phyloP scores from a whole-genome alignment of 345 rosid species.

The Stellera chamaejasme region DNA sequence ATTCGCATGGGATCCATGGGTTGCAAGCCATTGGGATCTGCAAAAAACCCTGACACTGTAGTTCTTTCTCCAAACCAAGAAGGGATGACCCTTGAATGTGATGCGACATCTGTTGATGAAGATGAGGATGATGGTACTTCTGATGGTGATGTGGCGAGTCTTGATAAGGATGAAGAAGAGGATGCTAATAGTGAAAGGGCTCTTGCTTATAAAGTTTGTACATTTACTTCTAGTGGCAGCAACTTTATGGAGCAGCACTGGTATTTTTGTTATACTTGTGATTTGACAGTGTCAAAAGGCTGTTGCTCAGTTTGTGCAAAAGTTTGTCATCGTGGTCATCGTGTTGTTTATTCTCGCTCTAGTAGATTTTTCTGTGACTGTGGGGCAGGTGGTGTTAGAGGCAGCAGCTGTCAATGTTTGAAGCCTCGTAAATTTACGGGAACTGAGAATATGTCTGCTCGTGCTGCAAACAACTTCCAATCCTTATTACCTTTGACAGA shows the following conservation, averaged over 20 bases:
- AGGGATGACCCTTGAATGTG: conserved; percentile 76
- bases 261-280: conserved; percentile 99
- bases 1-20: conserved; percentile 33
- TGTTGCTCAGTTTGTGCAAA: conserved; percentile 98
- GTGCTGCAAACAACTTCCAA: conserved; percentile 50
- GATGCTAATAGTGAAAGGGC: conserved; percentile 81
- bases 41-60: conserved; percentile 61
- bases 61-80: conserved; percentile 64
- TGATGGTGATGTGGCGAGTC: conserved; percentile 95
- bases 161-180: conserved; percentile 94
- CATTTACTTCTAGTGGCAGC: conserved; percentile 97
- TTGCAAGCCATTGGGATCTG: conserved; percentile 53
- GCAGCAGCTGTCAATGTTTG: conserved; percentile 93
- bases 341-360: conserved; percentile 94
- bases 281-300: conserved; percentile 90
- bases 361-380: conserved; percentile 98
- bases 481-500: conserved; percentile 71
- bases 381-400: conserved; percentile 99
- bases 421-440: conserved; percentile 88
- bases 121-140: conserved; percentile 99
- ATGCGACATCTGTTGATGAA: conserved; percentile 91
- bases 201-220: conserved; percentile 93
- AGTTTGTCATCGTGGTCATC: conserved; percentile 98
- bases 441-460: conserved; percentile 44
- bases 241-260: conserved; percentile 99